A percentile compares a stretch with the other conserved stretches of the same genome.
Evolutionary conservation across 495 filamentous ascomycete genomes (phyloP).

Genomic region (Aspergillus leporis): DNA sequence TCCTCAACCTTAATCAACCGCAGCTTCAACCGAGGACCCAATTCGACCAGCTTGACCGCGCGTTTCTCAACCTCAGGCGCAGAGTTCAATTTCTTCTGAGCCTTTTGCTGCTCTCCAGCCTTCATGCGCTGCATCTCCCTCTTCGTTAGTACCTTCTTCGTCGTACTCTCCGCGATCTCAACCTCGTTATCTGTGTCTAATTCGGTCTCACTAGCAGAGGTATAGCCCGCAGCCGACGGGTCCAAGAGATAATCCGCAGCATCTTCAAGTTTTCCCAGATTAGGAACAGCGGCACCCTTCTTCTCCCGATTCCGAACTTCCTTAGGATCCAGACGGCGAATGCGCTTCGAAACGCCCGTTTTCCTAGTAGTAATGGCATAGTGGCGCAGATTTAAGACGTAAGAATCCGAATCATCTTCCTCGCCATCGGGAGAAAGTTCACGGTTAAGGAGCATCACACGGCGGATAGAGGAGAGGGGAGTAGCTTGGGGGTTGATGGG

Average conservation of each 20-base stretch:
- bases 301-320: constrained; percentile 66
- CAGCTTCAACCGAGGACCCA: constrained; percentile 87
- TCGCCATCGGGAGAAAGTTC: constrained; percentile 52
- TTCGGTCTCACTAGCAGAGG: constrained; percentile 90
- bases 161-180: constrained; percentile 75
- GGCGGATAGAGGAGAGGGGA: constrained; percentile 81
- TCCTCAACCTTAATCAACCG: constrained; percentile 96
- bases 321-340: constrained; percentile 87
- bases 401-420: constrained; percentile 65
- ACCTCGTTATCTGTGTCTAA: constrained; percentile 94
- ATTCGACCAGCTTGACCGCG: constrained; percentile 85
- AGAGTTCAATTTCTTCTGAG: constrained; percentile 32
- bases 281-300: constrained; percentile 70
- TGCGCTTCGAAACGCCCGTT: constrained; percentile 76
- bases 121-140: constrained; percentile 57
- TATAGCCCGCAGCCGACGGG: constrained; percentile 82
- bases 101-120: constrained; percentile 40
- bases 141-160: constrained; percentile 69
- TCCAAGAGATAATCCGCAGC: constrained; percentile 94
- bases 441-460: constrained; percentile 87
- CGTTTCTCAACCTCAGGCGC: constrained; percentile 67
- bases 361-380: constrained; percentile 91
- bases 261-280: constrained; percentile 87
- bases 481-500: constrained; percentile 91
- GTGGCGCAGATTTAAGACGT: constrained; percentile 88